Percentiles rank a stretch among this genome's conserved stretches.
These are phyloP conservation scores for Chlorociboria aeruginascens DNA, from an alignment of 495 filamentous ascomycete genomes.

Conservation along the genomic window DNA sequence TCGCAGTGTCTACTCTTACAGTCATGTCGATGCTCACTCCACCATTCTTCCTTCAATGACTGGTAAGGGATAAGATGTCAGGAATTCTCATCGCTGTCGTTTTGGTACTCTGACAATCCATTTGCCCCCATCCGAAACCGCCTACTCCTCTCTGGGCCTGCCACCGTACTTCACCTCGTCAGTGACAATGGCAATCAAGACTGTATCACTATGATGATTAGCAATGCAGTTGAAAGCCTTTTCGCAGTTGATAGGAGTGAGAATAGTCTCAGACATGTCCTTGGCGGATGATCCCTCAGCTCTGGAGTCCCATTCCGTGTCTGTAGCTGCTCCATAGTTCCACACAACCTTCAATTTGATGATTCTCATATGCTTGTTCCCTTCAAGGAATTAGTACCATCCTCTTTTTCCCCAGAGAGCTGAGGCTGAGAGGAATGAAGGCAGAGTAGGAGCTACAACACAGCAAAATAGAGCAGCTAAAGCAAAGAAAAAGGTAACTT, in stretches of 20 bases:
- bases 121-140: not conserved
- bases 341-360: too few species aligned
- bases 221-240: not conserved
- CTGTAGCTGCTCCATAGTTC: too few species aligned
- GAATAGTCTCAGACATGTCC: not conserved
- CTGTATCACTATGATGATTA: not conserved
- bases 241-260: not conserved
- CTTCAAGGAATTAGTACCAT: too few species aligned
- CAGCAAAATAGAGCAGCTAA: too few species aligned
- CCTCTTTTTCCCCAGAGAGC: too few species aligned
- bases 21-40: not conserved
- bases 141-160: not conserved
- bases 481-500: too few species aligned
- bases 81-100: conserved; percentile 5
- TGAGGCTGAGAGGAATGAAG: too few species aligned
- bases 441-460: too few species aligned
- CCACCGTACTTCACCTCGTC: not conserved
- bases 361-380: too few species aligned
- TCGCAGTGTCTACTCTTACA: not conserved
- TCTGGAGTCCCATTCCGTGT: too few species aligned
- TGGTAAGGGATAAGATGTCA: not conserved
- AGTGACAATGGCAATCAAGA: not conserved
- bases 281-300: too few species aligned
- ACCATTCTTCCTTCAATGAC: not conserved
- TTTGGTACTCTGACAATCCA: not conserved